A percentile compares a stretch with the other conserved stretches of the same genome.
phyloP scores from a whole-genome alignment of 2,329 filamentous ascomycete genomes.

The Myriosclerotinia scirpicola region DNA sequence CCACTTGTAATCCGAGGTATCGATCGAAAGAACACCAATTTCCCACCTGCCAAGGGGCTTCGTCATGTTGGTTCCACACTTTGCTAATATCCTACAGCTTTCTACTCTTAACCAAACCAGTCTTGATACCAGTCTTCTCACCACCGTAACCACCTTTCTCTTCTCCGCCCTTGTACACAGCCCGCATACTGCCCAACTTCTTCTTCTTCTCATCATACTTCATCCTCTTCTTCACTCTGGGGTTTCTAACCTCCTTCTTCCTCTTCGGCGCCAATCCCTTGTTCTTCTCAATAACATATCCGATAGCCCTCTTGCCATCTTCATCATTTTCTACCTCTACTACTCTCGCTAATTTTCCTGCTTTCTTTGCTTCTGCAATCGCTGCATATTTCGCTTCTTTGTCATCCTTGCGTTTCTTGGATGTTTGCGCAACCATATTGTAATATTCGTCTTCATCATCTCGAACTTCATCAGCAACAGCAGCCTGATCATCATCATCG shows the following conservation, averaged over 20 bases:
- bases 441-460: constrained; percentile 74
- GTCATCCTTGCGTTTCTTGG: constrained; percentile 72
- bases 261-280: constrained; percentile 87
- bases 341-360: constrained; percentile 61
- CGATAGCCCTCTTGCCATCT: constrained; percentile 90
- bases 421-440: constrained; percentile 73
- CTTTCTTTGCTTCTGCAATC: constrained; percentile 57
- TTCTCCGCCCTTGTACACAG: constrained; percentile 82
- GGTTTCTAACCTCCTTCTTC: constrained; percentile 93
- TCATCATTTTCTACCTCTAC: constrained; percentile 68
- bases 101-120: constrained; percentile 85
- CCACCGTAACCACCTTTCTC: constrained; percentile 83
- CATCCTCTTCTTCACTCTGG: constrained; percentile 96
- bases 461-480: constrained; percentile 44
- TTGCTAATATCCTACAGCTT: constrained; percentile 56
- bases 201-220: constrained; percentile 97
- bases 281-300: constrained; percentile 94
- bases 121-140: constrained; percentile 94
- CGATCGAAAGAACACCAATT: constrained; percentile 5
- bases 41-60: constrained; percentile 8
- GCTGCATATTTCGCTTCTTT: constrained; percentile 60
- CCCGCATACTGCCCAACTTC: constrained; percentile 86
- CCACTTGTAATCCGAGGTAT: constrained; percentile 5
- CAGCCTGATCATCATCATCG: constrained; percentile 42
- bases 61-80: constrained; percentile 5